Evolutionary conservation across 2,329 filamentous ascomycete species (phyloP).

Genomic region (Graphiopsis chlorocephala): DNA sequence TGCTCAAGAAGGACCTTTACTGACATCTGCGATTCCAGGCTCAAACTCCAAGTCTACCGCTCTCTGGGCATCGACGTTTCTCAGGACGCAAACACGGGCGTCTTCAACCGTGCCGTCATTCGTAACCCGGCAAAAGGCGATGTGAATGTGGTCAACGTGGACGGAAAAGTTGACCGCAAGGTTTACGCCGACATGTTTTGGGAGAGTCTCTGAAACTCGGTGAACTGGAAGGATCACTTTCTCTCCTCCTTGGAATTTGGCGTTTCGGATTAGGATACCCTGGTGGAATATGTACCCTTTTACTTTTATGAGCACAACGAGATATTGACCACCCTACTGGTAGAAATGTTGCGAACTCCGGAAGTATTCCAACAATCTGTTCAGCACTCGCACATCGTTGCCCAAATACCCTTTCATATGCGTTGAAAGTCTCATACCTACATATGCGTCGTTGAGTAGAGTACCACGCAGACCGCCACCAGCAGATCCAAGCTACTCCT

Average conservation of each 20-base stretch:
- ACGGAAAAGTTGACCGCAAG: conserved; percentile 78
- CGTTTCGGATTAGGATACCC: background rate
- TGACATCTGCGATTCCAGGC: conserved; percentile 37
- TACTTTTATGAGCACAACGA: background rate
- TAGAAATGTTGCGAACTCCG: background rate
- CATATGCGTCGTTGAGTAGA: background rate
- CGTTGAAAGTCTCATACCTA: background rate
- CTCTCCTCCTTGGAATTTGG: background rate
- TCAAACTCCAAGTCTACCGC: conserved; percentile 87
- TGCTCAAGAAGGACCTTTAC: background rate
- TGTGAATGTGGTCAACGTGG: conserved; percentile 91
- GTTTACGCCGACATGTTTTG: conserved; percentile 98
- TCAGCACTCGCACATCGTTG: background rate
- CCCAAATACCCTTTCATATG: background rate
- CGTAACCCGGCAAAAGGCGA: conserved; percentile 67
- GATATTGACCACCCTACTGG: background rate
- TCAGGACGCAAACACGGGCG: conserved; percentile 67
- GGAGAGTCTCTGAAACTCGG: conserved; percentile 46
- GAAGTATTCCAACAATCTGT: background rate
- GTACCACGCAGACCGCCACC: background rate
- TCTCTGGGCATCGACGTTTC: conserved; percentile 88
- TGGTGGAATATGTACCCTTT: background rate
- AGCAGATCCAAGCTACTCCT: background rate
- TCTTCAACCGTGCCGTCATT: conserved; percentile 82
- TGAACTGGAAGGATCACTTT: background rate